phyloP scores from a whole-genome alignment of 2,329 filamentous ascomycete species.

The Ceratocystis papillata region DNA sequence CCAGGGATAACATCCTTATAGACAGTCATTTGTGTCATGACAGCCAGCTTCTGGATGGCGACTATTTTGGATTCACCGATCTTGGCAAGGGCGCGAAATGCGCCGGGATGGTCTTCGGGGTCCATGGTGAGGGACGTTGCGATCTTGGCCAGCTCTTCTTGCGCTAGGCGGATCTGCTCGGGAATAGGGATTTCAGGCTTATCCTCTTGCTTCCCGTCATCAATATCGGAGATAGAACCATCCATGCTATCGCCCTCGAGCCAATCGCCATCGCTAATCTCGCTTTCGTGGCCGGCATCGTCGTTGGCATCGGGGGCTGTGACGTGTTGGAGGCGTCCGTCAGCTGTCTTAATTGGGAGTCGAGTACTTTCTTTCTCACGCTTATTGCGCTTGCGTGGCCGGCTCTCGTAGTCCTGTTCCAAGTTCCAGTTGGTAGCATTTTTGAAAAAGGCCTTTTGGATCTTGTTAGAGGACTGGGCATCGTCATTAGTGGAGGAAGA shows the following conservation, averaged over 20 bases:
- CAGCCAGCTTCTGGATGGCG: conserved; percentile 71
- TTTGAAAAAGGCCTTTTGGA: conserved; percentile 58
- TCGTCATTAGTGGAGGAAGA: background rate
- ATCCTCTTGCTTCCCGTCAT: conserved; percentile 40
- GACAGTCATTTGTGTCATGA: conserved; percentile 77
- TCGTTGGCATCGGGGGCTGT: conserved; percentile 50
- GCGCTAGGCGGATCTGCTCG: conserved; percentile 73
- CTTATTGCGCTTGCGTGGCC: conserved; percentile 63
- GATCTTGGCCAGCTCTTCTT: conserved; percentile 82
- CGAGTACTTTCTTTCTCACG: conserved; percentile 62
- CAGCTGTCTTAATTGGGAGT: conserved; percentile 76
- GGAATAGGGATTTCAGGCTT: conserved; percentile 56
- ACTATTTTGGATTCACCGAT: conserved; percentile 59
- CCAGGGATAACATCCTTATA: conserved; percentile 96
- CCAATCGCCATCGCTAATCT: conserved; percentile 45
- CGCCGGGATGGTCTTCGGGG: conserved; percentile 76
- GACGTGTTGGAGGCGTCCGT: conserved; percentile 57
- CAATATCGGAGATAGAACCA: conserved; percentile 43
- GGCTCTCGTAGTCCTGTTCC: conserved; percentile 80
- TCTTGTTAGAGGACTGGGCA: conserved; percentile 31
- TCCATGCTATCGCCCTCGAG: conserved; percentile 43
- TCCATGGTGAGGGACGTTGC: conserved; percentile 77
- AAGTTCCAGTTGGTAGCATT: conserved; percentile 77
- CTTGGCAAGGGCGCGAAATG: conserved; percentile 66
- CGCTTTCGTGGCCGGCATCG: conserved; percentile 46